These are phyloP conservation scores for Heterobasidion parviporum DNA, from an alignment of 1,284 basidiomycete genomes.

Conservation along the genomic window DNA sequence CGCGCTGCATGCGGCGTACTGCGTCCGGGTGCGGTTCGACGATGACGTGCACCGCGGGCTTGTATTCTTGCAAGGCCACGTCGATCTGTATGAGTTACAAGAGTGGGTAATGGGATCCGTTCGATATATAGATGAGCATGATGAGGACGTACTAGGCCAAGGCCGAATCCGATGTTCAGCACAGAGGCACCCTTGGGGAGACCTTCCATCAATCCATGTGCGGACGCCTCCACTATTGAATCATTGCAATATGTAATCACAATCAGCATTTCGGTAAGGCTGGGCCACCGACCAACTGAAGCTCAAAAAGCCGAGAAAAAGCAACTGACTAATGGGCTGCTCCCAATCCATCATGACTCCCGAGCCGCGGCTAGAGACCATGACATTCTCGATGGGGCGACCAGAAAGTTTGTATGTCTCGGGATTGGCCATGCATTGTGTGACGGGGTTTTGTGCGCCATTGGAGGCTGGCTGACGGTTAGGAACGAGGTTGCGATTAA, in stretches of 20 bases:
- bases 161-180: slow-evolving; percentile 7
- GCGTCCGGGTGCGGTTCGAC: slow-evolving; percentile 5
- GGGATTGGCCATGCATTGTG: not conserved
- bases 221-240: slow-evolving; percentile 4
- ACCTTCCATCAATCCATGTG: not conserved
- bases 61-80: slow-evolving; percentile 4
- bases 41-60: slow-evolving; percentile 7
- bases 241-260: not conserved
- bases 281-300: not conserved
- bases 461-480: too few species aligned
- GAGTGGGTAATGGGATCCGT: not conserved
- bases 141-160: slow-evolving; percentile 3
- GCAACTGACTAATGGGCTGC: not conserved
- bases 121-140: not conserved
- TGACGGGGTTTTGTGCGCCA: too few species aligned
- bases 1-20: slow-evolving; percentile 3
- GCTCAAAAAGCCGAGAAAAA: not conserved
- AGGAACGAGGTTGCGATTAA: not conserved
- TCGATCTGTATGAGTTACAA: slow-evolving; percentile 6
- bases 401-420: not conserved
- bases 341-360: not conserved
- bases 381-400: not conserved
- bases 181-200: not conserved
- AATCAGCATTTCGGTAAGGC: not conserved
- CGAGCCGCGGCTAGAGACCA: not conserved